These are phyloP conservation scores for Cantharellus anzutake DNA, from an alignment of 768 basidiomycete species.

Conservation along the genomic window DNA sequence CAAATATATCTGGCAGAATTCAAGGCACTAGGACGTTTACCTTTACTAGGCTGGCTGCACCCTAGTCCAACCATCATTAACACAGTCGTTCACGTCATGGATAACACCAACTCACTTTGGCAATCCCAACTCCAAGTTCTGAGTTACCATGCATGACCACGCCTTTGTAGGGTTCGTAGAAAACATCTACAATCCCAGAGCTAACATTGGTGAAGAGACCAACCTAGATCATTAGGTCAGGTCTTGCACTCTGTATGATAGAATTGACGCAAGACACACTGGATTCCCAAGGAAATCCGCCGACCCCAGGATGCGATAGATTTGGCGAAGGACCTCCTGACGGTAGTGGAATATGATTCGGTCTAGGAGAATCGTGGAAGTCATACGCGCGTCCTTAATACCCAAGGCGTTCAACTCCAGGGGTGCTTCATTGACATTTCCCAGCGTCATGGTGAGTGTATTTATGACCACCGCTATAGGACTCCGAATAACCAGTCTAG, in stretches of 20 bases:
- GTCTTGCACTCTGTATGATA: constrained; percentile 43
- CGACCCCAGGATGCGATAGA: constrained; percentile 94
- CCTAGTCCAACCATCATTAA: constrained; percentile 25
- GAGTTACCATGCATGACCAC: constrained; percentile 92
- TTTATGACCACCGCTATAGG: constrained; percentile 87
- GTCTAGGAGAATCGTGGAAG: constrained; percentile 61
- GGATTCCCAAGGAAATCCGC: constrained; percentile 55
- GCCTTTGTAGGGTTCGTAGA: constrained; percentile 95
- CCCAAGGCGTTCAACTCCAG: constrained; percentile 85
- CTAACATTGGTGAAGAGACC: constrained; percentile 97
- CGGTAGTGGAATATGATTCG: constrained; percentile 85
- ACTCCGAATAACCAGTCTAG: constrained; percentile 34
- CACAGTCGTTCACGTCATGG: background rate
- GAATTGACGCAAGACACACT: background rate
- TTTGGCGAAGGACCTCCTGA: constrained; percentile 80
- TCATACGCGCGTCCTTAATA: constrained; percentile 85
- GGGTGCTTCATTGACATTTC: constrained; percentile 91
- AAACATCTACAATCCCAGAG: constrained; percentile 93
- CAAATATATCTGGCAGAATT: background rate
- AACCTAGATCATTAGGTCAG: constrained; percentile 27
- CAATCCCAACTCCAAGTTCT: constrained; percentile 85
- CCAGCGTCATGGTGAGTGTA: constrained; percentile 88
- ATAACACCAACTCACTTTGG: constrained; percentile 38
- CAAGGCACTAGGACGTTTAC: background rate
- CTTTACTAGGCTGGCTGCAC: constrained; percentile 93